phyloP scores from a whole-genome alignment of 345 rosid genomes.

The Melastoma malabathricum region DNA sequence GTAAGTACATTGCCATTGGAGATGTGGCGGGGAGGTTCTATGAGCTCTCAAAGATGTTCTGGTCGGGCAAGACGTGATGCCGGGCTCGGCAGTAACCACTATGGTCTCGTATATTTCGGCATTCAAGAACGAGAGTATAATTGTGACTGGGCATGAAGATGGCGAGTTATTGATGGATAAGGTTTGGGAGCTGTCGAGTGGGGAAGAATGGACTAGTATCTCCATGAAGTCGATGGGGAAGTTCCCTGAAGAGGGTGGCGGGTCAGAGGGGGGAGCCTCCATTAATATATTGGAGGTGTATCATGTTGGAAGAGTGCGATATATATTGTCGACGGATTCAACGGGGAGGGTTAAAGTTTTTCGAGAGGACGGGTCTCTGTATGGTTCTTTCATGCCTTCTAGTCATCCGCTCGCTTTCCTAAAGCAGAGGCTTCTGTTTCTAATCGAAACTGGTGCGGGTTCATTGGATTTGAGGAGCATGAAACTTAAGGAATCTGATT shows the following conservation, averaged over 20 bases:
- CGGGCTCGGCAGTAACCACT: constrained; percentile 47
- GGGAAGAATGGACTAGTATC: constrained; percentile 53
- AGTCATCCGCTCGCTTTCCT: constrained; percentile 71
- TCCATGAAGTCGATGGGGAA: constrained; percentile 44
- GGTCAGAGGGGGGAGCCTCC: constrained; percentile 22
- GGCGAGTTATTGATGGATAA: constrained; percentile 64
- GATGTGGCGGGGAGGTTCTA: constrained; percentile 67
- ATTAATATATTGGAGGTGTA: constrained; percentile 67
- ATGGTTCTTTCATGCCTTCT: constrained; percentile 51
- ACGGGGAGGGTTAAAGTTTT: constrained; percentile 55
- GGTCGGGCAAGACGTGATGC: constrained; percentile 38
- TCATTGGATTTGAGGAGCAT: constrained; percentile 80
- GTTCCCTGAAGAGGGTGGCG: constrained; percentile 20
- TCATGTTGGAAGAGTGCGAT: constrained; percentile 73
- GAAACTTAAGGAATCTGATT: constrained; percentile 73
- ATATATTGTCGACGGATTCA: constrained; percentile 53
- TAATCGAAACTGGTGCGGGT: constrained; percentile 89
- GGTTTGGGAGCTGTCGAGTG: constrained; percentile 39
- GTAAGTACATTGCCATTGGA: constrained; percentile 83
- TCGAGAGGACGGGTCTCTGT: constrained; percentile 51
- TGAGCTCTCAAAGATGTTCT: constrained; percentile 59
- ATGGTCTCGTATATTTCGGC: constrained; percentile 69
- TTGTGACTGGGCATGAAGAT: constrained; percentile 64
- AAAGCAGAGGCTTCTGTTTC: constrained; percentile 87
- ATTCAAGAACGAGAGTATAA: constrained; percentile 62